Base-by-base conservation (phyloP, 192 early-diverging fungal species). In the Backusella morwellensis region DNA sequence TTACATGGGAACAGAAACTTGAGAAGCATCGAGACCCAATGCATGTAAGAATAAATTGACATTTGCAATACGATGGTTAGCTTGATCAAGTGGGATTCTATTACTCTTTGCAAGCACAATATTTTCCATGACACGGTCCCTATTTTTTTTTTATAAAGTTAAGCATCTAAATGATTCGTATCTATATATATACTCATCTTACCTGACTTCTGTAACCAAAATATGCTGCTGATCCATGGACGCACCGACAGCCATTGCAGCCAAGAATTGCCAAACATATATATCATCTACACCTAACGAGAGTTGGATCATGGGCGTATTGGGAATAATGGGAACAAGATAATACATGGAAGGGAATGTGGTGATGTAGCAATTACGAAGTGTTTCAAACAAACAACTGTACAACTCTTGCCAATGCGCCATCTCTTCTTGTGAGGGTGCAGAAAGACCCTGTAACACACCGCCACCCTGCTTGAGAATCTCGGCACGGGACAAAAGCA, bases 181-280 rank as follows among this genome's bases (percentile, higher is more conserved):
- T 35, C 3, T 35, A 68, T 34, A 9, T 34, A 9, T 40, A 68
- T 68, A 68, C 9, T 19, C 35, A 35, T 21, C 79, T 32, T 91
- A 93, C 85, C 95, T 85, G 44, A 95, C 93, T 89, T 98, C 97
- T 0, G 94, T 92, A 21, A 99, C 93, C 36, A 99, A 85, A 29
- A 94, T 85, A 44, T 94, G 90, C 85, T 99, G 98, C 85, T 98
- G 97, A 36, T 99, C 98, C 69, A 94, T 92, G 1, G 94, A 93
- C 0, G 98, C 98, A 12, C 96, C 93, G 1, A 96, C 92, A 1
- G 98, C 97, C 88, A 99, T 93, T 0, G 96, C 94, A 0, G 98
- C 96, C 83, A 99, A 85, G 76, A 99, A 99, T 79, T 98, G 97
- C 98, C 98, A 99, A 19, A 98, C 93, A 78, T 97, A 95, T 35